These are phyloP conservation scores for Aspergillus sp. DNA, from an alignment of 2,329 filamentous ascomycete species.

Conservation along the genomic window DNA sequence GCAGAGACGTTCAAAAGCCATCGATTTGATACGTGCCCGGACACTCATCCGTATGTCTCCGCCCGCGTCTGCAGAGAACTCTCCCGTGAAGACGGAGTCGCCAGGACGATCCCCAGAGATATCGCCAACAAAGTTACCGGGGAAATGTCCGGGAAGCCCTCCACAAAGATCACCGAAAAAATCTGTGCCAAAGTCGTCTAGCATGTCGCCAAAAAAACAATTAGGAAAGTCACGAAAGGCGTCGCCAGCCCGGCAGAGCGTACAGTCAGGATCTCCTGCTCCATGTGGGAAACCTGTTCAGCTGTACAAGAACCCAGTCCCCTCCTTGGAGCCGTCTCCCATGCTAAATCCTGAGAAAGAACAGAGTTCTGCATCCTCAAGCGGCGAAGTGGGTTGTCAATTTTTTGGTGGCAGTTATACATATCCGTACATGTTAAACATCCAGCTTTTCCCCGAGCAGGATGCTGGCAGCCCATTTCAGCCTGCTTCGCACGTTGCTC, in stretches of 20 bases:
- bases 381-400: neutral
- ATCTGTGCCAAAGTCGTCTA: neutral
- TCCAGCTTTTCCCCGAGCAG: neutral
- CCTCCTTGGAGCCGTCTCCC: neutral
- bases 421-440: neutral
- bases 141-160: neutral
- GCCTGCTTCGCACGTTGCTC: neutral
- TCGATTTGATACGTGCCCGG: constrained; percentile 9
- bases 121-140: neutral
- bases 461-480: neutral
- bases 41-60: constrained; percentile 7
- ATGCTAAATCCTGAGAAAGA: neutral
- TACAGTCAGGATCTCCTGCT: neutral
- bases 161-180: neutral
- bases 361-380: neutral
- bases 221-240: neutral
- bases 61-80: neutral
- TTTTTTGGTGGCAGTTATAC: neutral
- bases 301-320: neutral
- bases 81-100: neutral
- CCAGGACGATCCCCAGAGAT: neutral
- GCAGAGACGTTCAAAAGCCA: constrained; percentile 7
- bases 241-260: neutral
- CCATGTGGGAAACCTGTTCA: neutral
- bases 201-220: neutral